Evolutionary conservation across 176 grass and related monocot genomes (phyloP).

Genomic region (Ananas comosus): DNA sequence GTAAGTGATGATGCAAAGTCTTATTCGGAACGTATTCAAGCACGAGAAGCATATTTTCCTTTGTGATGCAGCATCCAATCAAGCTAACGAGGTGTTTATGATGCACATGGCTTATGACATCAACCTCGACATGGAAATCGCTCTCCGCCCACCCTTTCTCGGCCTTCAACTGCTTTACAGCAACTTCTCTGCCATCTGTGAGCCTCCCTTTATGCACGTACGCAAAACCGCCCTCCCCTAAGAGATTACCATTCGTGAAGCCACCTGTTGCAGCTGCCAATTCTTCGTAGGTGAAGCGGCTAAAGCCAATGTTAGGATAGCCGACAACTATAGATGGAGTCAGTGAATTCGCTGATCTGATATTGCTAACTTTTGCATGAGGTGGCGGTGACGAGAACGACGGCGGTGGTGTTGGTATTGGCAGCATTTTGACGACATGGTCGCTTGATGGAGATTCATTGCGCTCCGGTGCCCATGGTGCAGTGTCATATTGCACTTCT

Average conservation of each 20-base stretch:
- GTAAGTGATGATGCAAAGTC: constrained; percentile 4
- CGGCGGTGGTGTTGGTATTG: no score
- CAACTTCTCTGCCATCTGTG: constrained; percentile 1
- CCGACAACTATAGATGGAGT: no score
- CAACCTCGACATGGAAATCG: constrained; percentile 4
- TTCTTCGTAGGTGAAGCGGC: constrained; percentile 9
- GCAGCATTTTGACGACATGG: no score
- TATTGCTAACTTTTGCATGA: no score
- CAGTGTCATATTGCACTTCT: no score
- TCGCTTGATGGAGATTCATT: no score
- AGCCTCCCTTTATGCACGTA: constrained; percentile 12
- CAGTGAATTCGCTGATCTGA: no score
- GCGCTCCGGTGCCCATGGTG: no score
- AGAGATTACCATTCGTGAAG: background rate
- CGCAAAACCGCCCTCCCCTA: constrained; percentile 12
- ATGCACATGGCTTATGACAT: constrained; percentile 12
- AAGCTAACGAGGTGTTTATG: constrained; percentile 12
- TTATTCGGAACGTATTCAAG: constrained; percentile 7
- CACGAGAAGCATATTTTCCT: constrained; percentile 1
- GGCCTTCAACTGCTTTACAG: constrained; percentile 13
- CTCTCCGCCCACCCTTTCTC: background rate
- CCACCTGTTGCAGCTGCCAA: background rate
- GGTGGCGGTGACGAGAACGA: no score
- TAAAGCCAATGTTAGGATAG: background rate
- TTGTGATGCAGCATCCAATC: constrained; percentile 5